Conservation (phyloP, 805 yeast genomes). For the Ogataea siamensis region DNA sequence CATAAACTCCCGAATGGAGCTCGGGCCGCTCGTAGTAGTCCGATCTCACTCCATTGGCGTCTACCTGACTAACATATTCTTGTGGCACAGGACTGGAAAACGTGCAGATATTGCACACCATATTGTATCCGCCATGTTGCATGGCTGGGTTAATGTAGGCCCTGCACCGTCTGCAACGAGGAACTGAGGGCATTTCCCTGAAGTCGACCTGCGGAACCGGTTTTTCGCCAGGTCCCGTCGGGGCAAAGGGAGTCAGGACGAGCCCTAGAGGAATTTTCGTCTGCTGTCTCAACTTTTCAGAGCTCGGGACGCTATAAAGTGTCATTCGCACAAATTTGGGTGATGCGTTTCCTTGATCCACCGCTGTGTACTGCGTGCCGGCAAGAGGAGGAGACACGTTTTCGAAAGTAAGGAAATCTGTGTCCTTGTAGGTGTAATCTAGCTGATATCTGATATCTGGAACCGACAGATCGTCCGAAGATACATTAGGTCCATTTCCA, state of each 20-base stretch:
- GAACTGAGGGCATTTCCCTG: slow-evolving; percentile 58
- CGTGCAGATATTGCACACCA: slow-evolving; percentile 85
- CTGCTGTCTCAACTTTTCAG: slow-evolving; percentile 63
- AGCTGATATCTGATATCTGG: slow-evolving; percentile 34
- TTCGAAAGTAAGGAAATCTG: slow-evolving; percentile 66
- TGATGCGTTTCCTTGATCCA: slow-evolving; percentile 83
- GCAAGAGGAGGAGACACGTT: slow-evolving; percentile 83
- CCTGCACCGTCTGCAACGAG: slow-evolving; percentile 90
- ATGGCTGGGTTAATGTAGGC: slow-evolving; percentile 85
- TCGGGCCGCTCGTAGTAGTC: slow-evolving; percentile 73
- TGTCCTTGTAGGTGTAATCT: slow-evolving; percentile 37
- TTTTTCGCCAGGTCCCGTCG: slow-evolving; percentile 45
- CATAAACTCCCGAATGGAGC: slow-evolving; percentile 79
- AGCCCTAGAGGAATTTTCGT: slow-evolving; percentile 82
- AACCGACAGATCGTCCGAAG: slow-evolving; percentile 35
- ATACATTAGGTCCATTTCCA: slow-evolving; percentile 8
- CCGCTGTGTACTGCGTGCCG: slow-evolving; percentile 62
- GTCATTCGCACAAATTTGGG: slow-evolving; percentile 77
- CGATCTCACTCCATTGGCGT: slow-evolving; percentile 56
- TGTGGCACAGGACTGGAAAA: slow-evolving; percentile 67
- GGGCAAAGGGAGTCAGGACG: slow-evolving; percentile 82
- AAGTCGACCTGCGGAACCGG: slow-evolving; percentile 68
- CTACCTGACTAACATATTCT: slow-evolving; percentile 65
- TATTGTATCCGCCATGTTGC: slow-evolving; percentile 60
- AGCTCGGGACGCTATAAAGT: slow-evolving; percentile 78